A percentile compares a stretch with the other conserved stretches of the same genome.
Evolutionary conservation across 2,329 filamentous ascomycete genomes (phyloP).

Genomic region (Hypoxylon sp.): DNA sequence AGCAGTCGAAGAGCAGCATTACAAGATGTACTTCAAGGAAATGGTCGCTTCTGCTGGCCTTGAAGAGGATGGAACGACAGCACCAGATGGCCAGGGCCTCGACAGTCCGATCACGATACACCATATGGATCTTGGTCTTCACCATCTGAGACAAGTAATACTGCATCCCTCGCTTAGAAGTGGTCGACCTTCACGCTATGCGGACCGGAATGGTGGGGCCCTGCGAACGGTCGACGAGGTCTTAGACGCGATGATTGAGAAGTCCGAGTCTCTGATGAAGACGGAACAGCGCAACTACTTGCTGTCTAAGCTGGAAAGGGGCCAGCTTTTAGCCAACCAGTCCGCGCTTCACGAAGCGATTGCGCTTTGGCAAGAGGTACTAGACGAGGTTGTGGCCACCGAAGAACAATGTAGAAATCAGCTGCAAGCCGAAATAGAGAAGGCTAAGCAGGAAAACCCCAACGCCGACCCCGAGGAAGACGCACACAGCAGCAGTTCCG

Average conservation of each 20-base stretch:
- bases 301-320: constrained; percentile 68
- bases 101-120: constrained; percentile 65
- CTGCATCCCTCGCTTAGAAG: constrained; percentile 84
- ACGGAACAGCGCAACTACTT: constrained; percentile 74
- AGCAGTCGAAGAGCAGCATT: constrained; percentile 89
- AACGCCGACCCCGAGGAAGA: constrained; percentile 36
- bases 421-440: constrained; percentile 60
- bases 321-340: constrained; percentile 81
- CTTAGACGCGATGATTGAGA: constrained; percentile 88
- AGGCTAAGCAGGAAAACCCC: constrained; percentile 40
- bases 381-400: constrained; percentile 57
- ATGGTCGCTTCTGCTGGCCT: constrained; percentile 77
- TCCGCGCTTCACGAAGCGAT: constrained; percentile 73
- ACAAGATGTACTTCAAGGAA: constrained; percentile 75
- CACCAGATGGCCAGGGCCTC: constrained; percentile 68
- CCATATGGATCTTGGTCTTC: constrained; percentile 81
- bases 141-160: constrained; percentile 79
- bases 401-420: constrained; percentile 72
- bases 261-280: constrained; percentile 73
- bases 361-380: constrained; percentile 69
- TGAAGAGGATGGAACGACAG: constrained; percentile 68
- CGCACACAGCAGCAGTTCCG: constrained; percentile 24
- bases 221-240: constrained; percentile 87
- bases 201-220: constrained; percentile 70
- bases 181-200: constrained; percentile 69